Conservation (phyloP, 2,329 filamentous ascomycete species). For the Aspergillus sojae region DNA sequence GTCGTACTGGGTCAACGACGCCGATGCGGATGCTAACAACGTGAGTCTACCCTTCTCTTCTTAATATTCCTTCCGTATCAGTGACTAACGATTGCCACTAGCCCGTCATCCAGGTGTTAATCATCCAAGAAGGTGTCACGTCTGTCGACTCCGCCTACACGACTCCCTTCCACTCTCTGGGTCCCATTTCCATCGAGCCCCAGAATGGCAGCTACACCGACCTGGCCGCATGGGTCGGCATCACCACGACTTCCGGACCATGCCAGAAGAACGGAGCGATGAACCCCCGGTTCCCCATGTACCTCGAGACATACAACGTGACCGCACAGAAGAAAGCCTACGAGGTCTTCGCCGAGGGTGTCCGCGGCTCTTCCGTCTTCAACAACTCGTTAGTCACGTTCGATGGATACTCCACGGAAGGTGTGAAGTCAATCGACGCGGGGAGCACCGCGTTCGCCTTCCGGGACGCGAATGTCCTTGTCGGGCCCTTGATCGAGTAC, state of each 20-base stretch:
- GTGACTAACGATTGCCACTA: slow-evolving; percentile 7
- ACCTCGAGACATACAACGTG: slow-evolving; percentile 45
- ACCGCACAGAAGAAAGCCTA: slow-evolving; percentile 41
- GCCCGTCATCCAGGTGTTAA: slow-evolving; percentile 34
- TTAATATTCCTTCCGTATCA: too few species aligned
- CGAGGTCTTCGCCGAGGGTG: slow-evolving; percentile 38
- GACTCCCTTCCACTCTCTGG: slow-evolving; percentile 48
- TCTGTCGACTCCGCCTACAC: slow-evolving; percentile 46
- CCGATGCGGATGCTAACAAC: slow-evolving; percentile 27
- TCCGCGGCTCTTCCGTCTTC: slow-evolving; percentile 33
- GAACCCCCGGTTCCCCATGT: slow-evolving; percentile 50
- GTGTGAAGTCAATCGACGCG: slow-evolving; percentile 42
- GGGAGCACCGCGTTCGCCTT: slow-evolving; percentile 50
- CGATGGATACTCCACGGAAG: slow-evolving; percentile 56
- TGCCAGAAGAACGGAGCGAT: slow-evolving; percentile 48
- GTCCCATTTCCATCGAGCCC: slow-evolving; percentile 37
- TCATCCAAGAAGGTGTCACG: slow-evolving; percentile 39
- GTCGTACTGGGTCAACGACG: slow-evolving; percentile 31
- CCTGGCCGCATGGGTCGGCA: slow-evolving; percentile 48
- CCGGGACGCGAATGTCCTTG: slow-evolving; percentile 49
- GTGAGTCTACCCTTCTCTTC: slow-evolving; percentile 13
- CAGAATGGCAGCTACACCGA: slow-evolving; percentile 49
- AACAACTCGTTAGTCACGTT: slow-evolving; percentile 56
- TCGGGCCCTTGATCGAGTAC: slow-evolving; percentile 35
- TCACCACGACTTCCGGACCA: slow-evolving; percentile 37